Base-by-base conservation (phyloP, 2,329 filamentous ascomycete species). In the Cladophialophora chaetospira region DNA sequence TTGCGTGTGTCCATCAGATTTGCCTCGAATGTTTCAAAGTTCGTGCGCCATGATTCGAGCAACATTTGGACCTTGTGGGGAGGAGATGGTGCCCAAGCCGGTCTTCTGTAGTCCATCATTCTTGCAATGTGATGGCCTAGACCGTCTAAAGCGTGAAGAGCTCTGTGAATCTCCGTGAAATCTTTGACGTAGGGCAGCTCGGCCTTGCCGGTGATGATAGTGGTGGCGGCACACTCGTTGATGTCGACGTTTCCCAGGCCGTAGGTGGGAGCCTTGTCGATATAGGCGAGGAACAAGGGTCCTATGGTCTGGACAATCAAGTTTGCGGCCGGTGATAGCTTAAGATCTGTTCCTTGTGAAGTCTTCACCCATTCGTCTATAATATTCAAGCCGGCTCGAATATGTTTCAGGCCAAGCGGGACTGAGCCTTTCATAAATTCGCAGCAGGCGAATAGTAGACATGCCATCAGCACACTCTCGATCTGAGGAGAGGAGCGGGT, bases 361-460 rank as follows among this genome's bases (percentile, higher is more conserved):
- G 58, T 58, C 8, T 43, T 53, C 13, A 43, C 45, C 54, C 55
- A 61, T 54, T 61, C 58, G 11, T 61, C 50, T 15, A 61, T 61
- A 38, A 61, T 61, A 28, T 50, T 57, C 28, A 61, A 26, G 33
- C 58, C 58, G 8, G 53, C 47, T 17, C 50, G 33, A 26, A 61
- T 57, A 38, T 61, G 58, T 15, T 29, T 45, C n/a, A 61, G 36
- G 21, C 53, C 58, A 25, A 6, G 29, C 4, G 13, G 36, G 19
- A 52, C 26, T 33, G 54, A 50, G 15, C 58, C 58, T 19, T 54
- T 49, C 51, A 58, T 55, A 46, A 61, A 57, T 11, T 61, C 58
- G 38, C 58, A 61, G 23, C 58, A 61, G 46, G 58, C 54, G 43
- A 62, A 62, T 10, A 62, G 36, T 23, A 62, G 43, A 36, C 60